Evolutionary conservation across 2,329 filamentous ascomycete genomes (phyloP).

Genomic region (Pyrenophora tritici-repentis): DNA sequence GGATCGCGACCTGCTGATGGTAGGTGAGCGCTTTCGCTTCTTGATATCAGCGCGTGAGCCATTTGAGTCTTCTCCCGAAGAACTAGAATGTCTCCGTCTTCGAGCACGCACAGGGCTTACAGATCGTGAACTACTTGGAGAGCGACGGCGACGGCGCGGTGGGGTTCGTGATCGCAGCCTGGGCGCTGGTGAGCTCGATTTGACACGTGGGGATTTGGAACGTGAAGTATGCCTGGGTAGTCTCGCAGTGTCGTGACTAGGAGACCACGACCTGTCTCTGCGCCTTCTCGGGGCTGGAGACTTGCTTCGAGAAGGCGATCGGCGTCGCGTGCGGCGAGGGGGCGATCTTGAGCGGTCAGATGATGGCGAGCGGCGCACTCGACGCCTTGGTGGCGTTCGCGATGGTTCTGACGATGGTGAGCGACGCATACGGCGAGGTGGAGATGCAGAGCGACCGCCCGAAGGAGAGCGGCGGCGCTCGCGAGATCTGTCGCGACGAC

Average conservation of each 20-base stretch:
- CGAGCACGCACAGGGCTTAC: conserved; percentile 47
- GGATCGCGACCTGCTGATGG: conserved; percentile 46
- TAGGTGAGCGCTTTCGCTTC: conserved; percentile 50
- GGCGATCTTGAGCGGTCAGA: conserved; percentile 39
- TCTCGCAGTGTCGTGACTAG: conserved; percentile 38
- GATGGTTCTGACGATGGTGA: conserved; percentile 25
- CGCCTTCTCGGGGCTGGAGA: conserved; percentile 26
- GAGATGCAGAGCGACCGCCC: conserved; percentile 21
- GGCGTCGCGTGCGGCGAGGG: conserved; percentile 25
- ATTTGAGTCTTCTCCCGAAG: conserved; percentile 50
- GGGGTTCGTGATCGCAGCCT: conserved; percentile 44
- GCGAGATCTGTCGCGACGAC: conserved; percentile 44
- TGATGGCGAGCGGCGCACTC: conserved; percentile 34
- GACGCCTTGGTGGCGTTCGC: conserved; percentile 34
- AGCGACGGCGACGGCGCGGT: conserved; percentile 45
- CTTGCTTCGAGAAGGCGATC: conserved; percentile 21
- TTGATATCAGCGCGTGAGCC: conserved; percentile 57
- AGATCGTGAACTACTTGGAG: conserved; percentile 46
- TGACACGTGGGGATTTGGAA: conserved; percentile 55
- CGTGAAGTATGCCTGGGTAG: conserved; percentile 50
- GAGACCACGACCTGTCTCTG: conserved; percentile 37
- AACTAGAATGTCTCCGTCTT: conserved; percentile 51
- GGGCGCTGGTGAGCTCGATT: conserved; percentile 61
- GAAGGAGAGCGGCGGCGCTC: conserved; percentile 44
- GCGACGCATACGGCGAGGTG: conserved; percentile 15